Evolutionary conservation across 495 filamentous ascomycete species (phyloP).

Genomic region (Podospora fimiseda): DNA sequence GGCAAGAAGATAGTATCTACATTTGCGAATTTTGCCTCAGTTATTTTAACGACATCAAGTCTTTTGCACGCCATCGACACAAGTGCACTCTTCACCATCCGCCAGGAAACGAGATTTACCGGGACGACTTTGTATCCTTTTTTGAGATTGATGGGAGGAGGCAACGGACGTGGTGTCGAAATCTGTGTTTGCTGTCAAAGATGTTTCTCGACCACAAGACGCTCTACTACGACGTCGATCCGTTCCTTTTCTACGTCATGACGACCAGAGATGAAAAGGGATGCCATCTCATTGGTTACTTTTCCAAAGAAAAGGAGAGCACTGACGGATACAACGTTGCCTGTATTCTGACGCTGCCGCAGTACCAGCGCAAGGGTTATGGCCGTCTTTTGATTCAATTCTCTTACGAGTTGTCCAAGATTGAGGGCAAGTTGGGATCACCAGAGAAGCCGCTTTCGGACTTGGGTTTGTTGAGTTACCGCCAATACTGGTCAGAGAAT

Average conservation of each 20-base stretch:
- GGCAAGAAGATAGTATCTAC: slow-evolving; percentile 80
- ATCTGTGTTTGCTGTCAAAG: slow-evolving; percentile 88
- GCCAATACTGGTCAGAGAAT: slow-evolving; percentile 94
- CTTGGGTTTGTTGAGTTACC: slow-evolving; percentile 82
- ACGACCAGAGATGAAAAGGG: slow-evolving; percentile 76
- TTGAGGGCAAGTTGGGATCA: slow-evolving; percentile 88
- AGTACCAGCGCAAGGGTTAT: slow-evolving; percentile 91
- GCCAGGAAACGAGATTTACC: slow-evolving; percentile 96
- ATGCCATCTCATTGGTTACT: slow-evolving; percentile 91
- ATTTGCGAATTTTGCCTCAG: slow-evolving; percentile 96
- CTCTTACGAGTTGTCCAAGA: slow-evolving; percentile 94
- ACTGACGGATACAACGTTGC: slow-evolving; percentile 96
- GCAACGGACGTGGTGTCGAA: slow-evolving; percentile 96
- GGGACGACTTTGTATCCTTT: slow-evolving; percentile 88
- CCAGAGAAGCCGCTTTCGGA: slow-evolving; percentile 96
- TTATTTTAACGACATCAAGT: slow-evolving; percentile 74
- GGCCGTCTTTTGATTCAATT: slow-evolving; percentile 92
- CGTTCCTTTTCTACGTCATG: slow-evolving; percentile 99
- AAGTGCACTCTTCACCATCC: slow-evolving; percentile 93
- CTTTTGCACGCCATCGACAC: slow-evolving; percentile 74
- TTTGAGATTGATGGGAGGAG: slow-evolving; percentile 95
- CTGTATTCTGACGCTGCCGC: slow-evolving; percentile 92
- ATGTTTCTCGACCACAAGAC: slow-evolving; percentile 99
- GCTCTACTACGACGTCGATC: slow-evolving; percentile 99
- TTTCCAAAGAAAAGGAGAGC: slow-evolving; percentile 96